Conservation (phyloP, 257 asterid genomes). For the Petunia axillaris region DNA sequence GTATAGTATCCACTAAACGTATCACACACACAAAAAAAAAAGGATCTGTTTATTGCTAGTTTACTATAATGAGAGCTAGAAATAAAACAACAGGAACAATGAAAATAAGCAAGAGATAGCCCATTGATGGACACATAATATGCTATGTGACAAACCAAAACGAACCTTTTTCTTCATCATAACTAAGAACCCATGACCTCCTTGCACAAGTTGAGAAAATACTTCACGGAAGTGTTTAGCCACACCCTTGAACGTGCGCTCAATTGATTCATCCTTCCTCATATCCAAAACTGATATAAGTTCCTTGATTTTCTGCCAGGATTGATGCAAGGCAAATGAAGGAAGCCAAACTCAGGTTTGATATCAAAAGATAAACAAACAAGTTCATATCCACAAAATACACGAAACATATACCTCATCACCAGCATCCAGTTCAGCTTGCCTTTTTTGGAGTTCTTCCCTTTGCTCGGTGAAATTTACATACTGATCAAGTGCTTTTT, state of each 20-base stretch:
- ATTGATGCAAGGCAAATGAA: slow-evolving; percentile 29
- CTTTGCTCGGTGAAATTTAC: slow-evolving; percentile 96
- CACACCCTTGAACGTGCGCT: slow-evolving; percentile 97
- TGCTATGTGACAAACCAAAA: slow-evolving; percentile 30
- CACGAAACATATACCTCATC: slow-evolving; percentile 69
- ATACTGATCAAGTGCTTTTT: slow-evolving; percentile 97
- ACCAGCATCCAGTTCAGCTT: slow-evolving; percentile 95
- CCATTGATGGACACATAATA: not conserved
- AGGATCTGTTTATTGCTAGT: slow-evolving; percentile 11
- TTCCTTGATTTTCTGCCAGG: slow-evolving; percentile 89
- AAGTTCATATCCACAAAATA: slow-evolving; percentile 21
- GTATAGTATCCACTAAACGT: slow-evolving; percentile 18
- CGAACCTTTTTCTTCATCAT: slow-evolving; percentile 98
- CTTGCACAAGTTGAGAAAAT: slow-evolving; percentile 97
- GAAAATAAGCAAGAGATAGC: slow-evolving; percentile 19
- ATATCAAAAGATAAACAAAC: slow-evolving; percentile 23
- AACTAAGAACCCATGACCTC: slow-evolving; percentile 89
- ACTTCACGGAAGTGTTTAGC: slow-evolving; percentile 98
- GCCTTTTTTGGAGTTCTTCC: slow-evolving; percentile 93
- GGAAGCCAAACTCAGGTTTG: slow-evolving; percentile 28
- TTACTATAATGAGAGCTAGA: not conserved
- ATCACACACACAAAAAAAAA: not conserved
- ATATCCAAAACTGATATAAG: slow-evolving; percentile 89
- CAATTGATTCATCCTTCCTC: slow-evolving; percentile 99
- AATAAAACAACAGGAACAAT: not conserved